Evolutionary conservation across 257 asterid genomes (phyloP), one percentile per base, ranked within the genome.

Genomic region (Petunia axillaris): DNA sequence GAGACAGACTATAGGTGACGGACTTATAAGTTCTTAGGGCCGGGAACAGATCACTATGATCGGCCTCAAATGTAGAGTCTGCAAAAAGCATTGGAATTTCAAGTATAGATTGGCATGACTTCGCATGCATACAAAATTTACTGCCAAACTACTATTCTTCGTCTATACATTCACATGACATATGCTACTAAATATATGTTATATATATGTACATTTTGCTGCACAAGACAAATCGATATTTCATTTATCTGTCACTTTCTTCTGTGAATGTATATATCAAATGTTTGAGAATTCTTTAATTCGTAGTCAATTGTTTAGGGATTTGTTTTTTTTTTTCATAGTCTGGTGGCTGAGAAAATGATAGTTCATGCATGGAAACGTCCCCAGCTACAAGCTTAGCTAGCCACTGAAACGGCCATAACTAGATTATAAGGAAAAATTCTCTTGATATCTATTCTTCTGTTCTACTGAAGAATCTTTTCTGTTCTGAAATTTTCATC

Each of bases 211-310:
- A 52, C 14, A 52, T 52, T 52, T 9, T 52, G 15, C 11, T 52
- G 64, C 91, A 76, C 82, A 64, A 75, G 89, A 88, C 92, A 86
- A 84, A 85, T 83, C 84, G 82, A 82, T 76, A 76, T 82, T 82
- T 77, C 84, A 54, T 74, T 82, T 82, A 81, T 36, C 41, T 81
- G 53, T 44, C n/a, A 43, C 35, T 63, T 4, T 63, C 11, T 63
- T 3, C 41, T 62, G 8, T 35, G 41, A 62, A 62, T 62, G 67
- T 62, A 62, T 8, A 35, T 3, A 36, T 35, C 11, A 1, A 67
- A 41, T 43, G 75, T 52, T 50, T 9, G 15, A 52, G 57, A 52
- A 52, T 52, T 2, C 8, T 8, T 8, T 52, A 67, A 43, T 68
- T 35, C 16, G 68, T 62, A 60, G 77, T 71, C 44, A 59, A 46